Evolutionary conservation across 2,329 filamentous ascomycete species (phyloP).

Genomic region (Cytospora mali): DNA sequence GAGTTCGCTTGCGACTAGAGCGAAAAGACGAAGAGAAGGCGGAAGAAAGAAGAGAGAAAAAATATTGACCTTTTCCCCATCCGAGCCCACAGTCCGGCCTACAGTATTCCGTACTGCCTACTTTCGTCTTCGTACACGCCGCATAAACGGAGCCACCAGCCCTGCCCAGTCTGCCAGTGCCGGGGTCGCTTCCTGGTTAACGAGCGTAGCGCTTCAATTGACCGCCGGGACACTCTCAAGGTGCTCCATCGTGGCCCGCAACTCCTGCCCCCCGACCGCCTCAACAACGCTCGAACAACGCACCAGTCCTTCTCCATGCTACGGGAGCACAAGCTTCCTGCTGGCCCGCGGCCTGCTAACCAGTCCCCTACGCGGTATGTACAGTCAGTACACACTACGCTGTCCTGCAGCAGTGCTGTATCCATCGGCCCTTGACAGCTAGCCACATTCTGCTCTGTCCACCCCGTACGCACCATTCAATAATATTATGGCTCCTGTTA

Average conservation of each 20-base stretch:
- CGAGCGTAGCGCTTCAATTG: slow-evolving; percentile 25
- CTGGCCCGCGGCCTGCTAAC: slow-evolving; percentile 62
- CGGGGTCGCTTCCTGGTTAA: slow-evolving; percentile 15
- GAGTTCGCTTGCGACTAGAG: slow-evolving; percentile 21
- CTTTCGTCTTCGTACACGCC: neutral
- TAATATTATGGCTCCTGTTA: slow-evolving; percentile 26
- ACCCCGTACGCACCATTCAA: slow-evolving; percentile 7
- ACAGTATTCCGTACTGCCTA: slow-evolving; percentile 1
- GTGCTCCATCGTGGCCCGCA: slow-evolving; percentile 19
- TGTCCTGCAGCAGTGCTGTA: neutral
- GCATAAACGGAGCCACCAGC: slow-evolving; percentile 13
- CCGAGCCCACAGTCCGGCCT: slow-evolving; percentile 15
- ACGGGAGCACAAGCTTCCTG: slow-evolving; percentile 58
- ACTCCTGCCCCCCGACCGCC: slow-evolving; percentile 5
- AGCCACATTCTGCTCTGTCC: slow-evolving; percentile 1
- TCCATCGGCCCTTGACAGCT: neutral
- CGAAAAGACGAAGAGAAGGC: neutral
- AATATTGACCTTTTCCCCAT: slow-evolving; percentile 22
- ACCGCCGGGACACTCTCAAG: slow-evolving; percentile 19
- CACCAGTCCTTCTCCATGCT: slow-evolving; percentile 46
- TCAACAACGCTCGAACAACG: slow-evolving; percentile 19
- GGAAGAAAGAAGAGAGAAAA: neutral
- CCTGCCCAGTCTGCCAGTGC: slow-evolving; percentile 9
- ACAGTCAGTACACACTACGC: slow-evolving; percentile 22
- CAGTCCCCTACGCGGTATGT: slow-evolving; percentile 60